Conservation (phyloP, 495 filamentous ascomycete genomes). For the Immersiella caudata region DNA sequence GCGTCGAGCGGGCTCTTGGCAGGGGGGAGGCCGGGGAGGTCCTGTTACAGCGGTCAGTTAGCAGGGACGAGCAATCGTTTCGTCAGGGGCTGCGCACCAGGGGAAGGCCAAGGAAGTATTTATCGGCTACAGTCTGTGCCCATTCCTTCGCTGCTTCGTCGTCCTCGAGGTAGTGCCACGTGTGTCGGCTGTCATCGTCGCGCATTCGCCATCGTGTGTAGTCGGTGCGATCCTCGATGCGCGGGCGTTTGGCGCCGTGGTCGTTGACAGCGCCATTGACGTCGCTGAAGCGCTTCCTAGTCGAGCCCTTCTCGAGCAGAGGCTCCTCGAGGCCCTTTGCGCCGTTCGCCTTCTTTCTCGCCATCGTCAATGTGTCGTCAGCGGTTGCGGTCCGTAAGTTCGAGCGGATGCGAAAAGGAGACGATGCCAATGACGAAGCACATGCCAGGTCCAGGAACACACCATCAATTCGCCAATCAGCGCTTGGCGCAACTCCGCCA, state of each 20-base stretch:
- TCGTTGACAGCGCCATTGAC: conserved; percentile 26
- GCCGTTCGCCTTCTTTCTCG: conserved; percentile 22
- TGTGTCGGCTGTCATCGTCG: conserved; percentile 81
- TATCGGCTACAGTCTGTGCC: conserved; percentile 85
- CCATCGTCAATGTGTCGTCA: conserved; percentile 20
- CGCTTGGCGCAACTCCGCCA: neutral
- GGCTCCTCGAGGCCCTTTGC: conserved; percentile 14
- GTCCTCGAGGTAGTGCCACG: conserved; percentile 87
- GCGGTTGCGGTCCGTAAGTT: neutral
- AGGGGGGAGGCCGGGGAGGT: conserved; percentile 68
- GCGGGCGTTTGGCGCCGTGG: conserved; percentile 39
- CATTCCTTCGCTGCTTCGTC: conserved; percentile 74
- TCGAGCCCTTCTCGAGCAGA: conserved; percentile 28
- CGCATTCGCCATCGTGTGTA: conserved; percentile 79
- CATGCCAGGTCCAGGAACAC: neutral
- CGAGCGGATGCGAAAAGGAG: neutral
- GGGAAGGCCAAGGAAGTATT: conserved; percentile 75
- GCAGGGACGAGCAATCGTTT: neutral
- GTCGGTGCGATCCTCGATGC: conserved; percentile 64
- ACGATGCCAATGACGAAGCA: neutral
- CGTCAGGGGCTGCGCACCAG: conserved; percentile 29
- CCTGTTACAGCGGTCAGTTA: conserved; percentile 47
- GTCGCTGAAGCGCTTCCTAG: conserved; percentile 40
- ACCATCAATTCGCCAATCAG: neutral
- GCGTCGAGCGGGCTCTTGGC: conserved; percentile 74